Conservation (phyloP, 2,329 filamentous ascomycete species). For the Aspergillus brunneoviolaceus region DNA sequence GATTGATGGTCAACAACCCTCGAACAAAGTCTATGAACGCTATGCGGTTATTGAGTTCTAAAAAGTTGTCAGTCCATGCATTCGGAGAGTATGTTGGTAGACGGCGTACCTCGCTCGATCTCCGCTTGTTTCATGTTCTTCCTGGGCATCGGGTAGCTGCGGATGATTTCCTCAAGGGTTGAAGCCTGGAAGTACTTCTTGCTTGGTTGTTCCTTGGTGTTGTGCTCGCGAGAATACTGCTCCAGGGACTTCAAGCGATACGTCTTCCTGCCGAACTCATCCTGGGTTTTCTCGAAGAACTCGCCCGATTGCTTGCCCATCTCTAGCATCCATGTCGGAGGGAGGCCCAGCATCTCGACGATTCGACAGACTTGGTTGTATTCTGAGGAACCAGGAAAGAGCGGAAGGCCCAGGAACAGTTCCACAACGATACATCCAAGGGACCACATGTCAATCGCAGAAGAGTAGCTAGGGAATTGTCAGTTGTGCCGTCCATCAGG, state of each 20-base stretch:
- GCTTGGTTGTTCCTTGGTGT: slow-evolving; percentile 96
- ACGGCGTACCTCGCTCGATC: slow-evolving; percentile 79
- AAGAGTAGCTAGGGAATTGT: slow-evolving; percentile 66
- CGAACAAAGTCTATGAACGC: slow-evolving; percentile 98
- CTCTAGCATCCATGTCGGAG: slow-evolving; percentile 98
- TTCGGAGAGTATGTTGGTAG: not conserved
- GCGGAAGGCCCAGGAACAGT: slow-evolving; percentile 86
- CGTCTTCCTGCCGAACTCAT: slow-evolving; percentile 88
- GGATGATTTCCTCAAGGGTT: slow-evolving; percentile 93
- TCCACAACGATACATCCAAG: slow-evolving; percentile 97
- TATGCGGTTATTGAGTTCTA: slow-evolving; percentile 97
- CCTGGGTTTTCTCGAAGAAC: slow-evolving; percentile 90
- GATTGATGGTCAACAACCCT: slow-evolving; percentile 89
- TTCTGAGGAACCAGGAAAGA: slow-evolving; percentile 96
- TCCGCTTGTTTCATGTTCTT: slow-evolving; percentile 99
- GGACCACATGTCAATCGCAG: slow-evolving; percentile 99
- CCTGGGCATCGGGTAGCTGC: slow-evolving; percentile 94
- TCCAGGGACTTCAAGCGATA: slow-evolving; percentile 97
- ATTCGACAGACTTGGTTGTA: slow-evolving; percentile 98
- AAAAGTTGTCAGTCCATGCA: slow-evolving; percentile 18
- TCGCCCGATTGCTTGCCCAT: slow-evolving; percentile 97
- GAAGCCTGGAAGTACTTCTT: slow-evolving; percentile 99
- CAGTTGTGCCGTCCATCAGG: not conserved
- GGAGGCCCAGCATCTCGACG: slow-evolving; percentile 95
- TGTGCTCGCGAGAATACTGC: slow-evolving; percentile 92